Evolutionary conservation across 441 rosid species (phyloP).

Genomic region (Arabidopsis lyrata): DNA sequence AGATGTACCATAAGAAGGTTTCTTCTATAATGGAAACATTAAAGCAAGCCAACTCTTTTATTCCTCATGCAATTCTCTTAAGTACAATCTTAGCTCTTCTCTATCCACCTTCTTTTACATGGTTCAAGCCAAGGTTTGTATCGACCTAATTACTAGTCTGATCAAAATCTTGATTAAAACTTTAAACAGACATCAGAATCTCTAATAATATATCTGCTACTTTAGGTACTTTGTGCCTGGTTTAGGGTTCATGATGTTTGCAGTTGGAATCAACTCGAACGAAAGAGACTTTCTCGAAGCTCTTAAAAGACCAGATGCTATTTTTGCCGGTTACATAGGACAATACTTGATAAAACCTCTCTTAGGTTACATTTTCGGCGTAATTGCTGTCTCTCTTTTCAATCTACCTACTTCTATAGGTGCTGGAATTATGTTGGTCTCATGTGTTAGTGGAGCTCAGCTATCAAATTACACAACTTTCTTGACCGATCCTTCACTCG

Average conservation of each 20-base stretch:
- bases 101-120: constrained; percentile 84
- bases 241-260: constrained; percentile 92
- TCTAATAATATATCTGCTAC: background rate
- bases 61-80: constrained; percentile 78
- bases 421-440: constrained; percentile 94
- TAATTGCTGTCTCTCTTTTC: constrained; percentile 61
- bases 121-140: constrained; percentile 84
- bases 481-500: constrained; percentile 80
- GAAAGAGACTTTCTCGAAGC: constrained; percentile 85
- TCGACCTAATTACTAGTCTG: constrained; percentile 9
- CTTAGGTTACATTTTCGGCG: constrained; percentile 83
- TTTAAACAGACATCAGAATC: background rate
- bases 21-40: constrained; percentile 60
- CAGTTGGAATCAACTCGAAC: constrained; percentile 87
- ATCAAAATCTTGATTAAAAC: background rate
- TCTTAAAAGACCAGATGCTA: constrained; percentile 73
- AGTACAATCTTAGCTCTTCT: constrained; percentile 86
- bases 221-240: constrained; percentile 93
- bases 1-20: constrained; percentile 49
- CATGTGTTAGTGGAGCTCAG: constrained; percentile 98
- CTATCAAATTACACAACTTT: constrained; percentile 92
- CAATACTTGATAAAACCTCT: constrained; percentile 84
- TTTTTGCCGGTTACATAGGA: constrained; percentile 79
- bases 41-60: constrained; percentile 71
- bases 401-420: constrained; percentile 81